Percentiles rank a stretch among this genome's conserved stretches.
Evolutionary conservation across 108 stramenopile species (phyloP).

Genomic region (Cyclostephanos tholiformis): DNA sequence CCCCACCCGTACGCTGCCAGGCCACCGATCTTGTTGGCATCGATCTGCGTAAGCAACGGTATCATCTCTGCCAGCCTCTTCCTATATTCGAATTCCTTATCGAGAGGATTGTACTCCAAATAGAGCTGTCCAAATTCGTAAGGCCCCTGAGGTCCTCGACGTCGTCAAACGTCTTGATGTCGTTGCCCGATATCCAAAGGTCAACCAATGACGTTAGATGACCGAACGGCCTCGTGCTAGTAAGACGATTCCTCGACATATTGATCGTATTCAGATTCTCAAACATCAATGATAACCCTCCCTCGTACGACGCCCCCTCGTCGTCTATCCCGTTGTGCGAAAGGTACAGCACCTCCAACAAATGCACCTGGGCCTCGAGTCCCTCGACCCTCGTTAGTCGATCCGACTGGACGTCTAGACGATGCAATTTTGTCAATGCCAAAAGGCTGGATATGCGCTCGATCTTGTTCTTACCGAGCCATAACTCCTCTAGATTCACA

Average conservation of each 20-base stretch:
- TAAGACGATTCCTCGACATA: slow-evolving; percentile 81
- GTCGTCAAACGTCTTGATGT: slow-evolving; percentile 82
- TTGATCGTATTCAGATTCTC: slow-evolving; percentile 69
- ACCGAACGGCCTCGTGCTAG: slow-evolving; percentile 66
- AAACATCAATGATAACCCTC: slow-evolving; percentile 66
- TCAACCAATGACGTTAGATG: slow-evolving; percentile 82
- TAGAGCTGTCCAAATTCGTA: slow-evolving; percentile 88
- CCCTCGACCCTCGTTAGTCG: slow-evolving; percentile 86
- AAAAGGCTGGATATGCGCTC: slow-evolving; percentile 76
- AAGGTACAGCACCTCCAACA: slow-evolving; percentile 95
- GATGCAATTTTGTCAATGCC: slow-evolving; percentile 75
- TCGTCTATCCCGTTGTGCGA: slow-evolving; percentile 93
- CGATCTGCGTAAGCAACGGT: slow-evolving; percentile 84
- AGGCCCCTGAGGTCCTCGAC: slow-evolving; percentile 55
- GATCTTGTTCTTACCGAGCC: slow-evolving; percentile 93
- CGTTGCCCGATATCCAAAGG: slow-evolving; percentile 97
- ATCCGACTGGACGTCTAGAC: slow-evolving; percentile 90
- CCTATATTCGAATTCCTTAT: slow-evolving; percentile 87
- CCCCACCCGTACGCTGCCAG: slow-evolving; percentile 20
- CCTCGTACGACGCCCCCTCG: slow-evolving; percentile 61
- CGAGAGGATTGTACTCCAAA: slow-evolving; percentile 96
- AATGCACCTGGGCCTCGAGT: slow-evolving; percentile 60
- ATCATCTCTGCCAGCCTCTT: slow-evolving; percentile 75
- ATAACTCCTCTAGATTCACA: slow-evolving; percentile 81
- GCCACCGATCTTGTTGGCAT: slow-evolving; percentile 80